phyloP scores from a whole-genome alignment of 805 yeast genomes.

The Lachancea nothofagi region DNA sequence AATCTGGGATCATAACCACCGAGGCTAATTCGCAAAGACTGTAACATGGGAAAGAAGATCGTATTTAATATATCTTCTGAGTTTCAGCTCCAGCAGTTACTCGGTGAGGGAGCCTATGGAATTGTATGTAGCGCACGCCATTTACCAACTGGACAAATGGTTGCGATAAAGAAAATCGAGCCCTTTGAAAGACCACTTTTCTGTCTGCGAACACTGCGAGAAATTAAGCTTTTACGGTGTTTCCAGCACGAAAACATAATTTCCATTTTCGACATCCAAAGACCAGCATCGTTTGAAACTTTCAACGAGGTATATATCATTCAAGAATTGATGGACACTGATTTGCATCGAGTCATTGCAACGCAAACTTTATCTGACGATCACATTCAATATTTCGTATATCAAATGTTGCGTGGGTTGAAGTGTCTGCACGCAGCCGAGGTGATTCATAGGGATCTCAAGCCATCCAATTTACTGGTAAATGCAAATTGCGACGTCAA shows the following conservation, averaged over 20 bases:
- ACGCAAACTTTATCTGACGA: conserved; percentile 84
- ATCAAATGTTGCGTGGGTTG: conserved; percentile 84
- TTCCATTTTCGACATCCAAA: conserved; percentile 80
- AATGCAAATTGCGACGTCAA: conserved; percentile 93
- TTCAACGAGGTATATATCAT: conserved; percentile 85
- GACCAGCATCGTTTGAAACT: conserved; percentile 67
- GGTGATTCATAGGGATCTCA: conserved; percentile 87
- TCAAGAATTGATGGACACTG: conserved; percentile 86
- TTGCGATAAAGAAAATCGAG: conserved; percentile 92
- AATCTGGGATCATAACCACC: too few species aligned
- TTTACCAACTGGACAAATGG: conserved; percentile 76
- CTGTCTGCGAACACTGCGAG: conserved; percentile 83
- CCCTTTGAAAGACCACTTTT: conserved; percentile 89
- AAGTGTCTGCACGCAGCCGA: conserved; percentile 92
- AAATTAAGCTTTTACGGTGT: conserved; percentile 79
- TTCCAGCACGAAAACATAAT: conserved; percentile 93
- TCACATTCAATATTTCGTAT: conserved; percentile 88
- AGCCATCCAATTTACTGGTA: conserved; percentile 79
- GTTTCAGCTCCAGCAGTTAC: conserved; percentile 75
- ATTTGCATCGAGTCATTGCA: conserved; percentile 71
- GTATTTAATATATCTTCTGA: conserved; percentile 81
- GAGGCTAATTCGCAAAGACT: too few species aligned
- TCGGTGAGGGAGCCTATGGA: conserved; percentile 97
- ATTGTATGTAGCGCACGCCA: conserved; percentile 87
- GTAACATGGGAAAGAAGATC: conserved; percentile 40